Conservation (phyloP, 768 basidiomycete genomes). For the Trametes punicea region DNA sequence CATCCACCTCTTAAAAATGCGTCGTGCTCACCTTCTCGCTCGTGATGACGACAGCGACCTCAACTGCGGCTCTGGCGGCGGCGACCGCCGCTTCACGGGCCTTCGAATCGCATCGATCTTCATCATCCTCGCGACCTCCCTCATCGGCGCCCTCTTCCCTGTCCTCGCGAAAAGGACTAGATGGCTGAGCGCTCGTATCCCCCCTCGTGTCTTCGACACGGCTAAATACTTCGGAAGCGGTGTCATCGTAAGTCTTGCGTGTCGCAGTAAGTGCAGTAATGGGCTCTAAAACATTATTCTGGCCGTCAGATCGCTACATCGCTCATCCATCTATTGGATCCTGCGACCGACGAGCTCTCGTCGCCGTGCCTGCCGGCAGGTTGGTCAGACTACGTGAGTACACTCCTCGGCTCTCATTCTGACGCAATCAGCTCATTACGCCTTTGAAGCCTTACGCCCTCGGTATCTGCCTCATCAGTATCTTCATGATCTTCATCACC, state of each 20-base stretch:
- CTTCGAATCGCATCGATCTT: conserved; percentile 74
- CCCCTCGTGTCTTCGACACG: conserved; percentile 67
- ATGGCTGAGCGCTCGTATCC: conserved; percentile 47
- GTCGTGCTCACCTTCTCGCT: conserved; percentile 4
- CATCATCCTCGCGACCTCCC: conserved; percentile 62
- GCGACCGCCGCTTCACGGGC: conserved; percentile 43
- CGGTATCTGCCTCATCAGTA: conserved; percentile 74
- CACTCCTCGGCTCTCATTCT: not conserved
- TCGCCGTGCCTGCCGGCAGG: conserved; percentile 64
- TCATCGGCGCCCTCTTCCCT: conserved; percentile 66
- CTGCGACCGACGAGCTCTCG: conserved; percentile 68
- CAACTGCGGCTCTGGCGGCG: conserved; percentile 51
- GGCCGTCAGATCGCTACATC: conserved; percentile 77
- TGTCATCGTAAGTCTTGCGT: conserved; percentile 60
- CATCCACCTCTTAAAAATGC: not conserved
- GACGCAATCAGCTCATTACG: not conserved
- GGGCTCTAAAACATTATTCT: too few species aligned
- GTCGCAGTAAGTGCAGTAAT: too few species aligned
- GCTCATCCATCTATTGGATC: conserved; percentile 79
- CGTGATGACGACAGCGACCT: conserved; percentile 18
- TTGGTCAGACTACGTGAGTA: conserved; percentile 76
- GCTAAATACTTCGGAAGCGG: conserved; percentile 91
- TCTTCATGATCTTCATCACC: conserved; percentile 80
- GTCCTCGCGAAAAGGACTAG: conserved; percentile 53
- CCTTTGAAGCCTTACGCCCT: conserved; percentile 69